Evolutionary conservation across 2,329 filamentous ascomycete species (phyloP).

Genomic region (Aspergillus cejpii): DNA sequence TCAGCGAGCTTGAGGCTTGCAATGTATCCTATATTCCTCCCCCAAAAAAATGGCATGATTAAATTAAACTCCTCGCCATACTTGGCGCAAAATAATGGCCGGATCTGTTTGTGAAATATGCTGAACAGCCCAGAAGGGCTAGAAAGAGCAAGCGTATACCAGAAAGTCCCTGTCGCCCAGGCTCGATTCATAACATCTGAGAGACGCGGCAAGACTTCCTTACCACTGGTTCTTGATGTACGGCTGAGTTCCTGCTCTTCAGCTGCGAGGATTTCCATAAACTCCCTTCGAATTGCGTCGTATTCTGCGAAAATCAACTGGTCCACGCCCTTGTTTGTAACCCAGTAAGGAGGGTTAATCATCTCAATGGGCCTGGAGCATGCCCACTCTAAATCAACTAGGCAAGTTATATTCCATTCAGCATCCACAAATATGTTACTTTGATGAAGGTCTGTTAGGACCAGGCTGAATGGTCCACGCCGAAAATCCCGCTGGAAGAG

Average conservation of each 20-base stretch:
- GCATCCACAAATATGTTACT: constrained; percentile 29
- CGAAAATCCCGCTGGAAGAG: constrained; percentile 2
- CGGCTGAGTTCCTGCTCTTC: constrained; percentile 1
- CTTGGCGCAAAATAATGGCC: constrained; percentile 7
- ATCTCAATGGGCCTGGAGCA: constrained; percentile 22
- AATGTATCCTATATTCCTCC: constrained; percentile 9
- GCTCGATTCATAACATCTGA: constrained; percentile 10
- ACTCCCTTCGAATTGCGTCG: constrained; percentile 2
- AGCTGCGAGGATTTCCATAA: constrained; percentile 5
- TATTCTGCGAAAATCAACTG: constrained; percentile 7
- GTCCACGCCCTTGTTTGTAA: constrained; percentile 19
- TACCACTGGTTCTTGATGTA: neutral
- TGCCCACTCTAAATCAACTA: constrained; percentile 25
- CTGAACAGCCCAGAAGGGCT: constrained; percentile 13
- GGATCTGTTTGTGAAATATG: constrained; percentile 13
- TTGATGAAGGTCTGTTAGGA: constrained; percentile 35
- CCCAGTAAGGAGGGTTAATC: constrained; percentile 24
- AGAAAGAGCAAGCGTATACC: constrained; percentile 12
- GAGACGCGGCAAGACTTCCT: constrained; percentile 5
- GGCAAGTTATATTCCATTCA: constrained; percentile 21
- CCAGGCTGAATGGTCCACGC: constrained; percentile 8
- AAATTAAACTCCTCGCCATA: constrained; percentile 12
- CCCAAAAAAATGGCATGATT: constrained; percentile 14
- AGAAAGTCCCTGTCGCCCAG: constrained; percentile 15
- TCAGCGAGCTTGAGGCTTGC: constrained; percentile 13